Evolutionary conservation across 2,329 filamentous ascomycete species (phyloP).

Genomic region (Ophiostoma triangulosporum): DNA sequence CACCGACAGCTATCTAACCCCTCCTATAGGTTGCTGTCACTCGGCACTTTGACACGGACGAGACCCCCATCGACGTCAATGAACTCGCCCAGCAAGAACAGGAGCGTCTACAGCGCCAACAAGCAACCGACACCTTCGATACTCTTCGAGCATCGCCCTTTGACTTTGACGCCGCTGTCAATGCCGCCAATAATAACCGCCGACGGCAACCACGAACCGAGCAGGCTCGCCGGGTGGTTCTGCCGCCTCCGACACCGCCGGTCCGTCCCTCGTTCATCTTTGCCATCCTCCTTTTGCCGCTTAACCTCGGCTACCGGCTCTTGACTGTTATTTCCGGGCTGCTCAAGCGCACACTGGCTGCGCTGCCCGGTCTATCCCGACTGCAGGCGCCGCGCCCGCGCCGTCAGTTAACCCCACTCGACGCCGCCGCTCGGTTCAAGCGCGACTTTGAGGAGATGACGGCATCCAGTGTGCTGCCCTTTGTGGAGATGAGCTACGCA

Average conservation of each 20-base stretch:
- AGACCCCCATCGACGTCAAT: conserved; percentile 44
- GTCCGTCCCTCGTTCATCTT: conserved; percentile 64
- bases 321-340: conserved; percentile 57
- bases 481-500: conserved; percentile 80
- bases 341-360: conserved; percentile 65
- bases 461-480: conserved; percentile 56
- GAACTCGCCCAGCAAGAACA: conserved; percentile 22
- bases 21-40: conserved; percentile 72
- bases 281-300: conserved; percentile 65
- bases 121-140: conserved; percentile 1
- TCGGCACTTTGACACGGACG: conserved; percentile 69
- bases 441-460: conserved; percentile 94
- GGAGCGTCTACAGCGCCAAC: background rate
- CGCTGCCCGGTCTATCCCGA: conserved; percentile 55
- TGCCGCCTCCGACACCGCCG: conserved; percentile 49
- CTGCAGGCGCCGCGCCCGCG: conserved; percentile 44
- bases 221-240: conserved; percentile 74
- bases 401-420: conserved; percentile 66
- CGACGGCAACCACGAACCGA: conserved; percentile 28
- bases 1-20: background rate
- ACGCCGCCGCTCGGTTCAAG: conserved; percentile 78
- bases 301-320: conserved; percentile 63
- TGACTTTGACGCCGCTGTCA: background rate
- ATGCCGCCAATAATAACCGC: background rate
- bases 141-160: background rate